Conservation (phyloP, 495 filamentous ascomycete species). For the Pyrenula aspistea region DNA sequence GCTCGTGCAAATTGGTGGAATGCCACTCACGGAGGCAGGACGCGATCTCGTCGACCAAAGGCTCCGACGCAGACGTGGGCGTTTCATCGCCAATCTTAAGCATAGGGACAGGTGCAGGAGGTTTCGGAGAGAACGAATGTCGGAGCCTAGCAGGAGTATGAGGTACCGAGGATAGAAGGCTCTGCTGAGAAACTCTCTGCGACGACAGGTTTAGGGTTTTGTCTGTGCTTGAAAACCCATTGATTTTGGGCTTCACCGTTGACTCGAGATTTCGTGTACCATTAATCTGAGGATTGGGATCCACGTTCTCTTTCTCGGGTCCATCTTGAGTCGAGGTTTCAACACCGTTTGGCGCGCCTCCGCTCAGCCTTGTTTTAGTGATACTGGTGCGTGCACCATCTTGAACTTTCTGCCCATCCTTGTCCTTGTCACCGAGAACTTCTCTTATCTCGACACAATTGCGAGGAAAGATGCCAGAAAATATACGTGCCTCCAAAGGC, state of each 20-base stretch:
- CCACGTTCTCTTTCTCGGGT: background rate
- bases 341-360: slow-evolving; percentile 1
- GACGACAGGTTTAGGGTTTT: background rate
- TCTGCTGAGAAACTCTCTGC: background rate
- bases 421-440: slow-evolving; percentile 51
- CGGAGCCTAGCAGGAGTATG: slow-evolving; percentile 31
- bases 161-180: slow-evolving; percentile 11
- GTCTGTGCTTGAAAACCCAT: background rate
- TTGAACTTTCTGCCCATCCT: slow-evolving; percentile 15
- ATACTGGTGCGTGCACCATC: slow-evolving; percentile 20
- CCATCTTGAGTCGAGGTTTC: background rate
- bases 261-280: slow-evolving; percentile 8
- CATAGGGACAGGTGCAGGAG: slow-evolving; percentile 89
- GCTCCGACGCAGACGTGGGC: slow-evolving; percentile 74
- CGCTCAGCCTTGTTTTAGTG: slow-evolving; percentile 4
- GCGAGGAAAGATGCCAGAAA: slow-evolving; percentile 90
- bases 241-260: slow-evolving; percentile 12
- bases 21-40: slow-evolving; percentile 97
- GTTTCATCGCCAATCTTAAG: slow-evolving; percentile 96
- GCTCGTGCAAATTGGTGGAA: slow-evolving; percentile 87
- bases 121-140: slow-evolving; percentile 28
- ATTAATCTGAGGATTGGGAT: background rate
- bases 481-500: slow-evolving; percentile 87
- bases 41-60: slow-evolving; percentile 92
- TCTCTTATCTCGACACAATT: slow-evolving; percentile 83